Evolutionary conservation across 352 stramenopile genomes (phyloP).

Genomic region (Phytophthora sansomeana): DNA sequence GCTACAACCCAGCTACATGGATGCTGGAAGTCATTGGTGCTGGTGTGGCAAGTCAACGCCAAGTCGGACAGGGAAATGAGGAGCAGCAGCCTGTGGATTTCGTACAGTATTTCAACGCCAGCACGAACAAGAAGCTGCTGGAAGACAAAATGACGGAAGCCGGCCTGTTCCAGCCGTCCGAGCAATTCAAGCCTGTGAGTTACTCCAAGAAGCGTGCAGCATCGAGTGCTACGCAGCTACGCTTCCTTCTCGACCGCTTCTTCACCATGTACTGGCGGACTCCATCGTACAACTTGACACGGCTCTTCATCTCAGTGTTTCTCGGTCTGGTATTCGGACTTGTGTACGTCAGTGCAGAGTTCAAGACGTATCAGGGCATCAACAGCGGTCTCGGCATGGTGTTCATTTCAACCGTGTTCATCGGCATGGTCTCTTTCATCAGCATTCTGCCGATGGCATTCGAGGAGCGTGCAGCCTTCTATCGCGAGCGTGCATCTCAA

Average conservation of each 20-base stretch:
- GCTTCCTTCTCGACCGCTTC: conserved; percentile 62
- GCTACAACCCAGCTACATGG: conserved; percentile 75
- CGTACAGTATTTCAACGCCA: conserved; percentile 45
- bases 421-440: conserved; percentile 82
- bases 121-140: conserved; percentile 37
- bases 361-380: conserved; percentile 58
- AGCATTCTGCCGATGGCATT: conserved; percentile 82
- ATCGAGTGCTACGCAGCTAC: conserved; percentile 41
- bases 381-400: conserved; percentile 86
- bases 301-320: conserved; percentile 73
- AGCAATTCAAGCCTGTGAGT: conserved; percentile 23
- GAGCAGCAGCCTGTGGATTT: conserved; percentile 31
- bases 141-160: conserved; percentile 35
- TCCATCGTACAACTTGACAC: conserved; percentile 89
- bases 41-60: conserved; percentile 30
- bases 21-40: conserved; percentile 77
- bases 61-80: no score
- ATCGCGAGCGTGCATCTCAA: conserved; percentile 69
- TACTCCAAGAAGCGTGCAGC: conserved; percentile 63
- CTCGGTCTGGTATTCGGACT: conserved; percentile 86
- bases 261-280: conserved; percentile 74
- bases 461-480: conserved; percentile 88
- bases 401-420: conserved; percentile 88
- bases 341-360: conserved; percentile 64
- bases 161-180: conserved; percentile 41